Evolutionary conservation across 208 protist genomes (phyloP), one percentile per base, ranked within the genome.

Genomic region (Leishmania braziliensis): DNA sequence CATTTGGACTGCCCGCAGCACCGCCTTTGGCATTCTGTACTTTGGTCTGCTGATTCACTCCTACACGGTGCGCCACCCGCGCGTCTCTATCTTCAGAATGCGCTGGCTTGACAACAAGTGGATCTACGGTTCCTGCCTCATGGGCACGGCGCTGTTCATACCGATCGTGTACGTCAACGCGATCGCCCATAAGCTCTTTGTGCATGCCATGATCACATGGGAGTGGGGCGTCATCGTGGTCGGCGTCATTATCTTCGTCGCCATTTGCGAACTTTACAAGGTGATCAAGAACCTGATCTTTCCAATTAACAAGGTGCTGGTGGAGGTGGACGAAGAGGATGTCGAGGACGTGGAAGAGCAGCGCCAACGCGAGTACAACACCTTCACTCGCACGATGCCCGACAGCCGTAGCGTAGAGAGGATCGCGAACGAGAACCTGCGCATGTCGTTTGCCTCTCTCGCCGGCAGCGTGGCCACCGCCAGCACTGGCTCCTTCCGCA

Each of bases 31-130:
- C 26, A 88, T 95, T 53, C 80, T 97, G 53, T 97, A 96, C 83
- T 92, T 98, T 86, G 91, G 93, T 63, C 83, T 98, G 48, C 80
- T 98, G n/a, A 43, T 98, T 36, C 96, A 98, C 87, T 86, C 94
- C 46, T 98, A 98, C 91, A 98, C 93, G 23, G 93, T 96, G 65
- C 89, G 96, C 65, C 91, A 96, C 82, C 84, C 88, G 9, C 89
- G 95, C 54, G 78, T 88, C 43, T 96, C 93, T 63, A 53, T 97
- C 39, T 93, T 97, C 77, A 82, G 78, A 65, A 97, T 97, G 94
- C 93, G 91, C 51, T 96, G 90, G 92, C 88, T 96, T 43, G 94
- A 97, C 85, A 97, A 97, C 85, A 86, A 82, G 62, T 96, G 92
- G 93, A 88, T 97, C 72, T 96, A 83, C 75, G 89, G 89, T 26